Base-by-base conservation (phyloP, 768 basidiomycete species). In the Tulasnella sp. region DNA sequence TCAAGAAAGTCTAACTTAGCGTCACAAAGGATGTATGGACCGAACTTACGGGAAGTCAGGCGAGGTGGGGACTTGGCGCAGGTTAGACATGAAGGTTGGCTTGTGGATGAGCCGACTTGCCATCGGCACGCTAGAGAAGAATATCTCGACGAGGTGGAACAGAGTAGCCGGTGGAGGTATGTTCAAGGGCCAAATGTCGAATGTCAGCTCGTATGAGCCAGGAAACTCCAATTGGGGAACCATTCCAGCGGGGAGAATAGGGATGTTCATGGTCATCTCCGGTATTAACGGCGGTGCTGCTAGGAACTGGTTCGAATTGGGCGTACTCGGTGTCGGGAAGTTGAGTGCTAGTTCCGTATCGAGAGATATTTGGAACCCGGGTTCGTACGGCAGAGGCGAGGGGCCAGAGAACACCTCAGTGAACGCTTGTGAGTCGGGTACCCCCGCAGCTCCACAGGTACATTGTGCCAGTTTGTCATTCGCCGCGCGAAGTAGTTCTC, bases 101-200 rank as follows among this genome's bases (percentile, higher is more conserved):
- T 72, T 52, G 22, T 74, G 73, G 22, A 74, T 29, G 12, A 74
- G 37, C 19, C 64, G 12, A 19, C 29, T 32, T n/a, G 73, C 73
- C 16, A 36, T 16, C 11, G 73, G 72, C 5, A 73, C 73, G 35
- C 44, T 41, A n/a, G 22, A 37, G 32, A 74, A 73, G 73, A 74
- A 74, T 12, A 67, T 19, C 16, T 74, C 73, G 26, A 74, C 63
- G 11, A 74, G 62, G 75, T 67, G 69, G 14, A 40, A 26, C 12
- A 63, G 71, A 12, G 69, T 67, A 26, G 22, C 36, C 26, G 65
- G 75, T 14, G 71, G 63, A 1, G 62, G 75, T 26, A 68, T 66
- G 17, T 42, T 63, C 12, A 42, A 17, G 0, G 69, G 74, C 66
- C 59, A 74, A 19, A 44, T 41, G 22, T 39, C 32, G 9, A 59